These are phyloP conservation scores for Cladosporium sp. DNA, from an alignment of 2,329 filamentous ascomycete genomes.

Conservation along the genomic window DNA sequence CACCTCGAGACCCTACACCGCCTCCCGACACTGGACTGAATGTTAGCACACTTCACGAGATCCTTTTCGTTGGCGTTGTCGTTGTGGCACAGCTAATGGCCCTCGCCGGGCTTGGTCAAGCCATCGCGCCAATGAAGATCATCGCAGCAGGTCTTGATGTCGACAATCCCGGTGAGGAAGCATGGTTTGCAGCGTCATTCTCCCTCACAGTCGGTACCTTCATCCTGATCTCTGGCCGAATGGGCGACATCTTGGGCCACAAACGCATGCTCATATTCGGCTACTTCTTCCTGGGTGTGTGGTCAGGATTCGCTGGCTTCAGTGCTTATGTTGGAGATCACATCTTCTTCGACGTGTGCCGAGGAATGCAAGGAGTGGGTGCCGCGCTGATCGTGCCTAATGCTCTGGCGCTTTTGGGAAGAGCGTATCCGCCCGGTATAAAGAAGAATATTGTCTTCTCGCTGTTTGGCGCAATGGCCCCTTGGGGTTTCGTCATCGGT, in stretches of 20 bases:
- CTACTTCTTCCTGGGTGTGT: constrained; percentile 37
- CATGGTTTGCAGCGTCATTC: constrained; percentile 42
- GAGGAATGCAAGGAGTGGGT: constrained; percentile 39
- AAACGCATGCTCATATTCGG: constrained; percentile 39
- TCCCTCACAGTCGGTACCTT: constrained; percentile 42
- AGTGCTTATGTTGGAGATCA: constrained; percentile 28
- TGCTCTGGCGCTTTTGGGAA: constrained; percentile 34
- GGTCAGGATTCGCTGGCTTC: constrained; percentile 38
- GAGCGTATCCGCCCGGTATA: constrained; percentile 30
- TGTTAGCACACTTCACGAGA: constrained; percentile 22
- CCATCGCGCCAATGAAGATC: constrained; percentile 39
- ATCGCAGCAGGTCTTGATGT: constrained; percentile 42
- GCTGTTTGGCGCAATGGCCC: constrained; percentile 34
- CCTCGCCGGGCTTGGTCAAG: constrained; percentile 25
- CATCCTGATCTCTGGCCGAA: constrained; percentile 41
- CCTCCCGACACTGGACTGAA: constrained; percentile 11
- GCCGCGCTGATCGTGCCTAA: constrained; percentile 35
- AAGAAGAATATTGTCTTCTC: constrained; percentile 37
- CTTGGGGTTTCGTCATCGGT: constrained; percentile 33
- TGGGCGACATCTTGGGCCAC: constrained; percentile 43
- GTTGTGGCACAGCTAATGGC: constrained; percentile 27
- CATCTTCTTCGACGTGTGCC: constrained; percentile 33
- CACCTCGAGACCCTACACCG: constrained; percentile 10
- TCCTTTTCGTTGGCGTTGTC: constrained; percentile 23
- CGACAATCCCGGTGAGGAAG: constrained; percentile 37